Conservation (phyloP, 441 rosid species). For the Syzygium malaccense region DNA sequence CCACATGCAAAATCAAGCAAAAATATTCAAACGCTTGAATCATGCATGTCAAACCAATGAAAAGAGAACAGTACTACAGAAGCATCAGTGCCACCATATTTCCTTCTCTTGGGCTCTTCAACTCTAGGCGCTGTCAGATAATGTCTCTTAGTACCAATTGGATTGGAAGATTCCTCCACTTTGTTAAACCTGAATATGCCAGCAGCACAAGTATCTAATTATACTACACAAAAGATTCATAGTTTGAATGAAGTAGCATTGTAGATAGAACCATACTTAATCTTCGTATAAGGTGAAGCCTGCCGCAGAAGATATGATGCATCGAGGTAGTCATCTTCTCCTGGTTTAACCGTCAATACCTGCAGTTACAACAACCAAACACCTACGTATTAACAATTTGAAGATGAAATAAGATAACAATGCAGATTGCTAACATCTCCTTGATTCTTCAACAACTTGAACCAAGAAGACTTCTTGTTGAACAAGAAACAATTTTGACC, state of each 20-base stretch:
- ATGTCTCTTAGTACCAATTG: slow-evolving; percentile 52
- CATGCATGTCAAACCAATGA: not conserved
- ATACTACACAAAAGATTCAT: not conserved
- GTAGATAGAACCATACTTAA: slow-evolving; percentile 44
- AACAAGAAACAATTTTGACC: not conserved
- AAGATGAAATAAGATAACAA: not conserved
- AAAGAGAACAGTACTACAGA: not conserved
- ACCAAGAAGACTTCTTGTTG: not conserved
- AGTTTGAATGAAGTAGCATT: slow-evolving; percentile 2
- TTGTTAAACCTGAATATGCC: slow-evolving; percentile 47
- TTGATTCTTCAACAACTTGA: not conserved
- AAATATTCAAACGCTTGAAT: not conserved
- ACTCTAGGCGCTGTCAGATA: slow-evolving; percentile 27
- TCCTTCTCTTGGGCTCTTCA: slow-evolving; percentile 52
- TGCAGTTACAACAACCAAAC: slow-evolving; percentile 20
- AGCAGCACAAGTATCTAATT: not conserved
- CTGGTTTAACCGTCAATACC: slow-evolving; percentile 80
- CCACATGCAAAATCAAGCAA: not conserved
- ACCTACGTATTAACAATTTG: not conserved
- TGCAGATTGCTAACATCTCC: not conserved
- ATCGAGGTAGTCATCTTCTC: slow-evolving; percentile 77
- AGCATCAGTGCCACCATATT: slow-evolving; percentile 18
- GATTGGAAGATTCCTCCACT: slow-evolving; percentile 34
- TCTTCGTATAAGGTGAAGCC: slow-evolving; percentile 87
- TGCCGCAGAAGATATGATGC: slow-evolving; percentile 67